Evolutionary conservation across 225 moss, liverwort and hornwort species (phyloP).

Genomic region (Takakia lepidozioides): DNA sequence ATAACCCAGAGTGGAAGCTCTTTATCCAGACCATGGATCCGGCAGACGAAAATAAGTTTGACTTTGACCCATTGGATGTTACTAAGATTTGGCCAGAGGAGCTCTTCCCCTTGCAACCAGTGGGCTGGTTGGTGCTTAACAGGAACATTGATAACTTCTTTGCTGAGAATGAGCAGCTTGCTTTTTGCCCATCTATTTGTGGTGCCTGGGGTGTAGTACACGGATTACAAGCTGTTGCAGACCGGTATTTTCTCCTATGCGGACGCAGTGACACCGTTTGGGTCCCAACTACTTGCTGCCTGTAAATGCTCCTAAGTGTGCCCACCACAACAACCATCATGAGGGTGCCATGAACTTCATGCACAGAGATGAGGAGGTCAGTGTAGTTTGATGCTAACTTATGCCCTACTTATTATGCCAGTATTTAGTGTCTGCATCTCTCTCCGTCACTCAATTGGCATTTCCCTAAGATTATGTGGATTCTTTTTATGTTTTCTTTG

Average conservation of each 20-base stretch:
- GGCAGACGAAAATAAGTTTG: slow-evolving; percentile 27
- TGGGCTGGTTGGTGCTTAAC: slow-evolving; percentile 48
- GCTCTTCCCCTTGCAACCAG: slow-evolving; percentile 41
- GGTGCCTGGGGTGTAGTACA: slow-evolving; percentile 49
- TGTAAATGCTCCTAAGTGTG: slow-evolving; percentile 47
- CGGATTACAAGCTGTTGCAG: slow-evolving; percentile 48
- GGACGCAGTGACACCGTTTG: slow-evolving; percentile 48
- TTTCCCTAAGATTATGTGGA: too few relatives aligned
- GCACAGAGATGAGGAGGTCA: slow-evolving; percentile 53
- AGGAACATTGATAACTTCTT: slow-evolving; percentile 52
- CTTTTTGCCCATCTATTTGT: slow-evolving; percentile 37
- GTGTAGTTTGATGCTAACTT: not conserved
- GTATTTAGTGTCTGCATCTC: too few relatives aligned
- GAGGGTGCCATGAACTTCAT: slow-evolving; percentile 54
- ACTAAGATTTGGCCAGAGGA: slow-evolving; percentile 52
- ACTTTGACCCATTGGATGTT: slow-evolving; percentile 48
- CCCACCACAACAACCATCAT: slow-evolving; percentile 56
- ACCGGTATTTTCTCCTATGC: slow-evolving; percentile 49
- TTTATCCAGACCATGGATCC: slow-evolving; percentile 46
- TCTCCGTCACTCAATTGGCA: too few relatives aligned
- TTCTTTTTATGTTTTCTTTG: too few relatives aligned
- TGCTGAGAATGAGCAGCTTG: slow-evolving; percentile 42
- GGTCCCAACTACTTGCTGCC: slow-evolving; percentile 51
- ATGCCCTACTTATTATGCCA: too few relatives aligned
- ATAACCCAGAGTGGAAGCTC: slow-evolving; percentile 40